Conservation (phyloP, 257 asterid genomes). For the Jasminum sambac region DNA sequence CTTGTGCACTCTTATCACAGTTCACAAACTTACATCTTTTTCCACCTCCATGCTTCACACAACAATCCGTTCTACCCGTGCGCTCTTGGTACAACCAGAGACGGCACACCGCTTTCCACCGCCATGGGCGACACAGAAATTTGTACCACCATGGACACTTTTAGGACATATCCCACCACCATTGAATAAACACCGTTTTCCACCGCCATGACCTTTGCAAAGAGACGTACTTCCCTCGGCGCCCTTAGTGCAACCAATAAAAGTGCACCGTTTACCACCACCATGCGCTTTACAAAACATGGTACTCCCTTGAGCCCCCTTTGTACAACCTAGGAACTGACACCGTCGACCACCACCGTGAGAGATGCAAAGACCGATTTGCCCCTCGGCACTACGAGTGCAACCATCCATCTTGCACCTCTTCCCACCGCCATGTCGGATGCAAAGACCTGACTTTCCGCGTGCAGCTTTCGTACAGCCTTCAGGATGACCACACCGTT, state of each 20-base stretch:
- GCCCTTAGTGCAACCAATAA: conserved; percentile 80
- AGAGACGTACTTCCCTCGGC: conserved; percentile 94
- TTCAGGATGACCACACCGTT: conserved; percentile 54
- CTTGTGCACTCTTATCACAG: conserved; percentile 94
- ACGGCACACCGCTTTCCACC: conserved; percentile 88
- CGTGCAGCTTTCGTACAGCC: conserved; percentile 92
- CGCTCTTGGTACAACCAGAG: conserved; percentile 81
- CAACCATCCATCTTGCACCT: conserved; percentile 82
- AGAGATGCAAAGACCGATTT: conserved; percentile 82
- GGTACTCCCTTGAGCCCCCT: conserved; percentile 92
- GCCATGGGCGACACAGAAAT: conserved; percentile 88
- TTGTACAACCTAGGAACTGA: conserved; percentile 46
- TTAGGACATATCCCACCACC: conserved; percentile 96
- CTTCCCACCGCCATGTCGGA: conserved; percentile 91
- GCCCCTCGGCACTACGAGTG: conserved; percentile 88
- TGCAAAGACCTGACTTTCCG: conserved; percentile 93
- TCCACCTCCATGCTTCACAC: conserved; percentile 94
- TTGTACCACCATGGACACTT: conserved; percentile 91
- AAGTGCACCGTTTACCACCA: conserved; percentile 83
- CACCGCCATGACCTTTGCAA: conserved; percentile 96
- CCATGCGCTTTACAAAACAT: conserved; percentile 88
- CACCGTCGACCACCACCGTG: conserved; percentile 96
- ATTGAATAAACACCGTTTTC: conserved; percentile 76
- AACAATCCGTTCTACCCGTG: conserved; percentile 83
- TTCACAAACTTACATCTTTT: conserved; percentile 74